Base-by-base conservation (phyloP, 345 rosid genomes). In the Brassica nigra region DNA sequence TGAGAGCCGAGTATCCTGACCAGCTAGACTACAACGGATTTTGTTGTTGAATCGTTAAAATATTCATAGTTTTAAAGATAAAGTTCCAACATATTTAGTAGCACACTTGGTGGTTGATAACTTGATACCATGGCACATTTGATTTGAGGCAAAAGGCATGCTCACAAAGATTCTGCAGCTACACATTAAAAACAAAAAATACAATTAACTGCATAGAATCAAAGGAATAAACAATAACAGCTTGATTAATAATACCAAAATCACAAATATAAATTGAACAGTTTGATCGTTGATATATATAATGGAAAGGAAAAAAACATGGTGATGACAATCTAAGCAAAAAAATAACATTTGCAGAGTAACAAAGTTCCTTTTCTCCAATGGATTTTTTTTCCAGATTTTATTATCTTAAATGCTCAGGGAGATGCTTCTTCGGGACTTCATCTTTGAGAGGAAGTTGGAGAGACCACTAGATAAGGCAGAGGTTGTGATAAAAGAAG, bases 1-100 rank as follows among this genome's bases (percentile, higher is more conserved):
- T 84, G 96, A 88, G 89, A 88, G 92, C 90, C 91, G 85, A 88
- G 85, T 88, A 88, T 86, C 92, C 91, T 87, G 44, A 88, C 90
- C 90, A 70, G 81, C 89, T 87, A 87, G 89, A 88, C 94, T 88
- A 89, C 94, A 87, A 85, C 88, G 42, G 70, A 39, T 3, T 64
- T 5, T 49, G 57, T n/a, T 49, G 4, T 37, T 37, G 0, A 7
- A 37, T 8, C 3, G 42, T 37, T 8, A 0, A 8, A 37, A 37
- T 9, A 37, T 2, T 37, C 2, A 37, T 36, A 36, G 3, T 37
- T 37, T 37, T 37, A 37, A 37, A 37, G 3, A 37, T 37, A 37
- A 2, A 37, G 9, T 7, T 2, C 42, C 42, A 37, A 37, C 8
- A 37, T 37, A 37, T 8, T 33, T 33, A 33, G 37, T 37, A 39